Base-by-base conservation (phyloP, 306 rosid species). In the Prunus mume region DNA sequence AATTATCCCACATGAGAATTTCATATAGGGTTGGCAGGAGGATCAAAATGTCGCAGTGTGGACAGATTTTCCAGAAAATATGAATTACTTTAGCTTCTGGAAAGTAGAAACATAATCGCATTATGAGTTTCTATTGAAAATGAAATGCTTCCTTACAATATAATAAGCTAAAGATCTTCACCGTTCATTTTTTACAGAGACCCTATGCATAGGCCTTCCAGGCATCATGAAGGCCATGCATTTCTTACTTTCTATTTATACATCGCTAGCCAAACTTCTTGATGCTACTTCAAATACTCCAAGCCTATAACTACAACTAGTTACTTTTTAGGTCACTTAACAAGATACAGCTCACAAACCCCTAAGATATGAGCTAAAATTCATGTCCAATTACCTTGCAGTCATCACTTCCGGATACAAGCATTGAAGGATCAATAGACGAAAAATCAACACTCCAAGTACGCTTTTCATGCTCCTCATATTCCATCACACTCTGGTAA, bases 361-460 rank as follows among this genome's bases (percentile, higher is more conserved):
- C 5, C 38, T 51, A 52, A 0, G 58, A 38, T 10, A 70, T 38
- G 43, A 65, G 28, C 12, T 38, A 60, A 13, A 10, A 12, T 60
- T 56, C 50, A 72, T 76, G 67, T 81, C 50, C 32, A 69, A 38
- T 45, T 87, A 91, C 98, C 98, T 91, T 94, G 82, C 96, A 91
- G 78, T 95, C 98, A 86, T 92, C 97, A 55, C 98, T 90, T 45
- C 98, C 98, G 19, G 97, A 91, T 50, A 91, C 96, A 75, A 95
- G 97, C 97, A 90, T 95, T 45, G 94, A 85, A 41, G 98, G 98
- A 64, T 92, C 97, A 3, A 95, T 88, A 74, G 87, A 83, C 41
- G 98, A 90, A 80, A 95, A 95, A 85, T 95, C 98, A 77, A 95
- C 97, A 73, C 97, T 90, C 98, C 98, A 95, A 12, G 93, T 95